Evolutionary conservation across 805 yeast species (phyloP).

Genomic region (Candida silvatica): DNA sequence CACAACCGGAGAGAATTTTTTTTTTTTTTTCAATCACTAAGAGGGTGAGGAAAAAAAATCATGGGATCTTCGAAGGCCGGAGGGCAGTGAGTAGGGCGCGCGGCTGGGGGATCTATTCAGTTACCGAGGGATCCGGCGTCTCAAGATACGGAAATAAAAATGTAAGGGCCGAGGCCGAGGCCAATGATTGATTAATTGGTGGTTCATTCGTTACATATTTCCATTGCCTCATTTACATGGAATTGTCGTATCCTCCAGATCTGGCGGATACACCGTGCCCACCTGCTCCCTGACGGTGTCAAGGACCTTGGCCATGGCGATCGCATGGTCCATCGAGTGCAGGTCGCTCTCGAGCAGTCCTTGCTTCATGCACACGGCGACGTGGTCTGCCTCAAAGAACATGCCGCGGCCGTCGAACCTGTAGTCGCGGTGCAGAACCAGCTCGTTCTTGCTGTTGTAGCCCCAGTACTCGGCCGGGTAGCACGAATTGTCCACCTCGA

Average conservation of each 20-base stretch:
- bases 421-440: conserved; percentile 17
- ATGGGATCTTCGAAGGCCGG: background rate
- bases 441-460: conserved; percentile 18
- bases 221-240: background rate
- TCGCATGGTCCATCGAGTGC: conserved; percentile 34
- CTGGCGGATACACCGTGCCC: conserved; percentile 30
- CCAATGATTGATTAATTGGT: too few relatives aligned
- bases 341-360: conserved; percentile 29
- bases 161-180: too few relatives aligned
- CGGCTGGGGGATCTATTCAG: background rate
- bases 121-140: too few relatives aligned
- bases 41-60: background rate
- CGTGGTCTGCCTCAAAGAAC: conserved; percentile 48
- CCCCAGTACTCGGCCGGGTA: conserved; percentile 21
- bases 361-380: conserved; percentile 33
- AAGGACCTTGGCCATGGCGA: conserved; percentile 34
- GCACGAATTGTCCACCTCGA: conserved; percentile 10
- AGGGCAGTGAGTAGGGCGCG: too few relatives aligned
- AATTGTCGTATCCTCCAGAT: conserved; percentile 9
- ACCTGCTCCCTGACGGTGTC: conserved; percentile 37
- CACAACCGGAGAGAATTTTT: too few relatives aligned
- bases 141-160: too few relatives aligned
- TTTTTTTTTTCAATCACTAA: too few relatives aligned
- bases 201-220: background rate
- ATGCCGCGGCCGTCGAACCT: conserved; percentile 34